A percentile compares a stretch with the other conserved stretches of the same genome.
These are phyloP conservation scores for Coprinopsis sp. DNA, from an alignment of 768 basidiomycete genomes.

Conservation along the genomic window DNA sequence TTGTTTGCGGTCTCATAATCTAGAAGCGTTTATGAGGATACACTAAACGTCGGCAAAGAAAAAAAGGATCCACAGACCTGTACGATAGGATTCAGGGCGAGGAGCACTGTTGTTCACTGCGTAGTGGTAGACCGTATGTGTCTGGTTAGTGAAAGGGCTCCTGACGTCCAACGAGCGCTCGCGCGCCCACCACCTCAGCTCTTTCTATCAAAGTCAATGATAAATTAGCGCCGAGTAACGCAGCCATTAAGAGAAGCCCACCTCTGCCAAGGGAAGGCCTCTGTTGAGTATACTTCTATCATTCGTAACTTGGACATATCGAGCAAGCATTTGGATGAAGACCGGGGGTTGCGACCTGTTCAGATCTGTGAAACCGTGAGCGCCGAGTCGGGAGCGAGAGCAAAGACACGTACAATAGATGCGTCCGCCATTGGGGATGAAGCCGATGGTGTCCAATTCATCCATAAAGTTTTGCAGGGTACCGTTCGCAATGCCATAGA, in stretches of 20 bases:
- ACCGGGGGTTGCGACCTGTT: constrained; percentile 91
- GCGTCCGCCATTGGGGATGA: constrained; percentile 92
- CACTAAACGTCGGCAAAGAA: neutral
- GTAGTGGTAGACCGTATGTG: constrained; percentile 66
- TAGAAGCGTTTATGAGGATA: constrained; percentile 21
- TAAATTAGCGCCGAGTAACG: neutral
- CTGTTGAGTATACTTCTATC: constrained; percentile 73
- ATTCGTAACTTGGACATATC: constrained; percentile 69
- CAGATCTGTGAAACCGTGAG: constrained; percentile 46
- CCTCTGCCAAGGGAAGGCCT: constrained; percentile 83
- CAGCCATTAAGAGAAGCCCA: constrained; percentile 26
- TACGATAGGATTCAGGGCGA: constrained; percentile 78
- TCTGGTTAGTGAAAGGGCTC: constrained; percentile 66
- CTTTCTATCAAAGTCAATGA: constrained; percentile 41
- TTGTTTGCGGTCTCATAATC: constrained; percentile 81
- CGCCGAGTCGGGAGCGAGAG: neutral
- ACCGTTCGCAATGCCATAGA: constrained; percentile 66
- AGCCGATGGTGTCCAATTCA: constrained; percentile 76
- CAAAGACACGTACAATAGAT: constrained; percentile 62
- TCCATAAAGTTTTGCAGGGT: constrained; percentile 96
- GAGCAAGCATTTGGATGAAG: constrained; percentile 86
- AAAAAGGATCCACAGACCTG: constrained; percentile 35
- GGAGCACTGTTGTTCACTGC: constrained; percentile 81
- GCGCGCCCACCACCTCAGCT: constrained; percentile 77
- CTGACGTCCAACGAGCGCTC: constrained; percentile 67